Base-by-base conservation (phyloP, 306 rosid species). In the Aeschynomene evenia region DNA sequence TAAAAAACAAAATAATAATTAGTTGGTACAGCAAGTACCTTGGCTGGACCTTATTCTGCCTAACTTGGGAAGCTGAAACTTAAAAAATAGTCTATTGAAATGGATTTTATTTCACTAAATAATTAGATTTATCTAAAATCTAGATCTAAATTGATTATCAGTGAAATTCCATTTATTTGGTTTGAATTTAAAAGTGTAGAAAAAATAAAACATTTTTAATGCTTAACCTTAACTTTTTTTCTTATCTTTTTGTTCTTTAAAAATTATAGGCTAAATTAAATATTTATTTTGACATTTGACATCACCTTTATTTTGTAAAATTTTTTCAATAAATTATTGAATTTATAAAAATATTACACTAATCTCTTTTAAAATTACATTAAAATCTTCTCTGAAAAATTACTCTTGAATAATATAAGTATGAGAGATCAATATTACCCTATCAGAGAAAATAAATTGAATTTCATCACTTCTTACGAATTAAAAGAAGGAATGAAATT, bases 11-110 rank as follows among this genome's bases (percentile, higher is more conserved):
- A 43, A 45, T 70, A 28, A 77, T 63, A 55, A 70, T 63, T 55
- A 54, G 77, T 71, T 77, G 77, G 73, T 71, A 77, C 73, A 77
- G 68, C 63, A n/a, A 31, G 55, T 66, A 34, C 46, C 37, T 33
- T 43, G 19, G 71, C 49, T 19, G 43, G 5, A 10, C 34, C 33
- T 9, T 45, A 10, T 10, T 21, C 19, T 39, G 24, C 50, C 33
- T n/a, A 21, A 61, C 13, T 4, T 6, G 29, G 21, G 19, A 50
- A 31, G 34, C 28, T 14, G 49, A 43, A 43, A 43, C 50, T 43
- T 7, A 66, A 49, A 18, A 18, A 1, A 20, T 22, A 13, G 4
- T 33, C 14, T 68, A n/a, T 52, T 24, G 37, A 13, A 19, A 22
- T 8, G 21, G 49, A 50, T 20, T 1, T 12, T 13, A 12, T n/a